These are phyloP conservation scores for Trichosporon sp. DNA, from an alignment of 1,284 basidiomycete genomes.

Conservation along the genomic window DNA sequence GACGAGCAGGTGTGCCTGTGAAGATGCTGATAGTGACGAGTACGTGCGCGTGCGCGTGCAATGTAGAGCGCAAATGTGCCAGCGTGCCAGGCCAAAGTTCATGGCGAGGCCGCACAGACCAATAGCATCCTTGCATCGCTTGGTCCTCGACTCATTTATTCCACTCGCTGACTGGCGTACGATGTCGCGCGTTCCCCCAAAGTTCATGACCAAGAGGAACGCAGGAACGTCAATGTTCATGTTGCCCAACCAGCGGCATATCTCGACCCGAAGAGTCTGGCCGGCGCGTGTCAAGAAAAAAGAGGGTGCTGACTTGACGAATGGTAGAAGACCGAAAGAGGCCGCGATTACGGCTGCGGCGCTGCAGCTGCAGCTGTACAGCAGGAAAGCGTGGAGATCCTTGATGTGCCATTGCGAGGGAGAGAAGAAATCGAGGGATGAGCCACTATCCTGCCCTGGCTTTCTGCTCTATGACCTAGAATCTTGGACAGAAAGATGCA, in stretches of 20 bases:
- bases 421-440: too few relatives aligned
- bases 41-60: too few relatives aligned
- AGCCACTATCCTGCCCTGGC: background rate
- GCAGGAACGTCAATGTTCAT: background rate
- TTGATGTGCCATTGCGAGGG: background rate
- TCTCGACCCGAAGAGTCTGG: too few relatives aligned
- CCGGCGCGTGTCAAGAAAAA: background rate
- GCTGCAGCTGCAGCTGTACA: too few relatives aligned
- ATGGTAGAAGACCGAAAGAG: too few relatives aligned
- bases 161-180: background rate
- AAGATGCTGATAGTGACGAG: too few relatives aligned
- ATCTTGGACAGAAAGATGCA: background rate
- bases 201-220: background rate
- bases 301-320: background rate
- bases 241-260: too few relatives aligned
- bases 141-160: background rate
- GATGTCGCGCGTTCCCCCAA: background rate
- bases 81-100: too few relatives aligned
- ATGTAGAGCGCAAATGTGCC: too few relatives aligned
- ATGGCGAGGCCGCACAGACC: background rate
- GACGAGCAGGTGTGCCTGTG: too few relatives aligned
- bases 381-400: background rate
- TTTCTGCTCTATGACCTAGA: background rate
- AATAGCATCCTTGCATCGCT: too few relatives aligned
- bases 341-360: background rate